Evolutionary conservation across 345 rosid genomes (phyloP).

Genomic region (Punica granatum): DNA sequence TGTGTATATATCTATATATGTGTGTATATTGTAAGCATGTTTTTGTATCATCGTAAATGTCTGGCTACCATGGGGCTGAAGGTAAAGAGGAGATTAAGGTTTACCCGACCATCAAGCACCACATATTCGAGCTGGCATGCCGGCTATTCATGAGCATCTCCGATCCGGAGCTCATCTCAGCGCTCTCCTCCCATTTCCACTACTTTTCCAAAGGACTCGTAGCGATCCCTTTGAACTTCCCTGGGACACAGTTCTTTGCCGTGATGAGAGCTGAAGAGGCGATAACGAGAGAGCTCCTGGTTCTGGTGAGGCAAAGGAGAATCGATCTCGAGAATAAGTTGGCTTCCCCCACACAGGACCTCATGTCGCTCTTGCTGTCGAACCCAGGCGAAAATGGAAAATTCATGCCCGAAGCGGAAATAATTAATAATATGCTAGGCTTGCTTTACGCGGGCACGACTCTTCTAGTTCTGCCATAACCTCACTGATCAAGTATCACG

Average conservation of each 20-base stretch:
- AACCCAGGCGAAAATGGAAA: constrained; percentile 12
- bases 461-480: constrained; percentile 4
- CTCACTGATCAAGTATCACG: constrained; percentile 13
- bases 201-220: constrained; percentile 15
- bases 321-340: constrained; percentile 11
- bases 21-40: no score
- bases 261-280: constrained; percentile 7
- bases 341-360: constrained; percentile 9
- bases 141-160: constrained; percentile 17
- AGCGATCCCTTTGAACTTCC: constrained; percentile 10
- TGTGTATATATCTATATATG: no score
- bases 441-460: constrained; percentile 13
- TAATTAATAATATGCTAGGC: constrained; percentile 13
- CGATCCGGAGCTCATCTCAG: constrained; percentile 8
- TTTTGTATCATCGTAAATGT: no score
- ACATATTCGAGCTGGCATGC: constrained; percentile 22
- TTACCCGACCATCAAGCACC: constrained; percentile 9
- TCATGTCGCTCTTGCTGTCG: constrained; percentile 18
- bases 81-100: constrained; percentile 18
- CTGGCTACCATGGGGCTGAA: background rate
- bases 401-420: constrained; percentile 17
- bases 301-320: constrained; percentile 11
- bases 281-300: constrained; percentile 5
- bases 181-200: constrained; percentile 11
- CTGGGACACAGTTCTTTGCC: constrained; percentile 9